Percentiles rank a stretch among this genome's conserved stretches.
These are phyloP conservation scores for Backusella mclennaniae DNA, from an alignment of 192 early-diverging fungal species.

Conservation along the genomic window DNA sequence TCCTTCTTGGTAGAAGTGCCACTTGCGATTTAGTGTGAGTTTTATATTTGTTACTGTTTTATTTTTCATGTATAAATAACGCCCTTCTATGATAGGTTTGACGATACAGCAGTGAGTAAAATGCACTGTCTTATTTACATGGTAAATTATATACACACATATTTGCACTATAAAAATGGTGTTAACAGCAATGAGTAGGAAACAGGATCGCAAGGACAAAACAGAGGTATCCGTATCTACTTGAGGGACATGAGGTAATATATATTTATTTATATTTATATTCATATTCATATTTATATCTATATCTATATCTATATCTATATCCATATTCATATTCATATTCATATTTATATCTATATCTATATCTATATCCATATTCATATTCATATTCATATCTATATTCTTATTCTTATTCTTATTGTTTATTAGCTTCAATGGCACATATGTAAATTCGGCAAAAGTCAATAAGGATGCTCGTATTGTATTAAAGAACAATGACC, in stretches of 20 bases:
- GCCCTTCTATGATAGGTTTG: neutral
- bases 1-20: neutral
- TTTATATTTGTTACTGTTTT: neutral
- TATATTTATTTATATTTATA: too few relatives aligned
- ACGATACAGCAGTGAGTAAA: neutral
- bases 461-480: neutral
- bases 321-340: too few relatives aligned
- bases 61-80: neutral
- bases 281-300: too few relatives aligned
- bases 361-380: too few relatives aligned
- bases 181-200: neutral
- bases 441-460: neutral
- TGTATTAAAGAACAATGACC: neutral
- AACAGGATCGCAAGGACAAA: neutral
- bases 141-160: neutral
- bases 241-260: constrained; percentile 13
- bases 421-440: constrained; percentile 13
- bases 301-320: too few relatives aligned
- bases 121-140: constrained; percentile 19
- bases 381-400: too few relatives aligned
- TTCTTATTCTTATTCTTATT: neutral
- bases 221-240: constrained; percentile 18
- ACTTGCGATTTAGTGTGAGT: constrained; percentile 11
- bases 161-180: neutral
- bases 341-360: too few relatives aligned